These are phyloP conservation scores for Castanea crenata DNA, from an alignment of 306 rosid species.

Conservation along the genomic window DNA sequence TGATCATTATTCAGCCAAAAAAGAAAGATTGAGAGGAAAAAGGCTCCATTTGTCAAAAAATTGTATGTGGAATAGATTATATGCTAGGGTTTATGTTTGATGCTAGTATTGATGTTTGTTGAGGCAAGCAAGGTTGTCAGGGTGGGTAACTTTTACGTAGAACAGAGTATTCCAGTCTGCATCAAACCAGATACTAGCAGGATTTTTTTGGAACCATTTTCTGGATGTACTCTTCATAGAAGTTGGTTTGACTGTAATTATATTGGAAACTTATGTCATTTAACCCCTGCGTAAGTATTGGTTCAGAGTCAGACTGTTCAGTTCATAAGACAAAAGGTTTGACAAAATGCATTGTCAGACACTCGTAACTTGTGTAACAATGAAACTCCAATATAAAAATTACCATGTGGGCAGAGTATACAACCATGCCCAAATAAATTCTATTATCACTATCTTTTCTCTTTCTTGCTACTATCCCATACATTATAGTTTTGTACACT, in stretches of 20 bases:
- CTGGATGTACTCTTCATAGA: background rate
- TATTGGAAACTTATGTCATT: background rate
- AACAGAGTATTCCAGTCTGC: background rate
- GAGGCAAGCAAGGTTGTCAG: background rate
- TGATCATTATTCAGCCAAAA: background rate
- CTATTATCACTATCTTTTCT: background rate
- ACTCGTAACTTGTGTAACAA: background rate
- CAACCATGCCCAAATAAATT: background rate
- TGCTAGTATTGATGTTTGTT: background rate
- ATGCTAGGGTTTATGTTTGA: background rate
- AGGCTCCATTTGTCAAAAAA: background rate
- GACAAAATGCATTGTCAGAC: background rate
- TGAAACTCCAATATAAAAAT: background rate
- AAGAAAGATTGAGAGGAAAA: background rate
- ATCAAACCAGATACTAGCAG: background rate
- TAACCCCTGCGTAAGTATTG: background rate
- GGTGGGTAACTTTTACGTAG: background rate
- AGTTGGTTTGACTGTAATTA: background rate
- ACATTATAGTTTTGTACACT: background rate
- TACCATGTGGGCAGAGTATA: background rate
- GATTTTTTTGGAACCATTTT: background rate
- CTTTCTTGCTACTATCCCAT: slow-evolving; percentile 2
- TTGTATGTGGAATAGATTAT: background rate
- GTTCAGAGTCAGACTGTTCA: background rate
- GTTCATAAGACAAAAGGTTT: background rate